Evolutionary conservation across 352 stramenopile species (phyloP).

Genomic region (Phytopythium ostracodes): DNA sequence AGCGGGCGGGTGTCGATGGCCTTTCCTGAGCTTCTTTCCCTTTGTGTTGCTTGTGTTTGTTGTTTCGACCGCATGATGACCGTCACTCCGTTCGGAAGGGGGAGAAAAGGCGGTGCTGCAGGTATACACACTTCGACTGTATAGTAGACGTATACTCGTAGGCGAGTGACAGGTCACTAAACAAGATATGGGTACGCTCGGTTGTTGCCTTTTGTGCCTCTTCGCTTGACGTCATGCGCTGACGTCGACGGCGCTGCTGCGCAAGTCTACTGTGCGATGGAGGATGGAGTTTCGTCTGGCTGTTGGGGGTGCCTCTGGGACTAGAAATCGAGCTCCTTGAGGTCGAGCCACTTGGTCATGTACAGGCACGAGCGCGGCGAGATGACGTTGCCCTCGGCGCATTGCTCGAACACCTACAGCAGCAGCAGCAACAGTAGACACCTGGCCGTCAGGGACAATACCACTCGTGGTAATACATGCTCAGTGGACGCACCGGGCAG

Average conservation of each 20-base stretch:
- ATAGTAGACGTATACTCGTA: neutral
- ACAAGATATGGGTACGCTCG: neutral
- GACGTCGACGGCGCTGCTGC: too few relatives aligned
- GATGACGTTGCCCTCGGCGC: conserved; percentile 89
- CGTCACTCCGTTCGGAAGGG: neutral
- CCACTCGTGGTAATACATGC: neutral
- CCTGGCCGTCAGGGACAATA: neutral
- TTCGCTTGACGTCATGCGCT: too few relatives aligned
- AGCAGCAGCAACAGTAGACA: conserved; percentile 15
- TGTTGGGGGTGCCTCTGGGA: too few relatives aligned
- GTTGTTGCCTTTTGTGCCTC: neutral
- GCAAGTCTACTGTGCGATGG: too few relatives aligned
- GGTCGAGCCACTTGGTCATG: conserved; percentile 88
- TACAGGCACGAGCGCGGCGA: conserved; percentile 90
- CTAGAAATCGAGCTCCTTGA: conserved; percentile 87
- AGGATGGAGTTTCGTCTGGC: too few relatives aligned
- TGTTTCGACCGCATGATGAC: neutral
- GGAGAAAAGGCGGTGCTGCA: neutral
- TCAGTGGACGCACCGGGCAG: conserved; percentile 64
- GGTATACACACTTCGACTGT: neutral
- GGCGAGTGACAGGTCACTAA: neutral
- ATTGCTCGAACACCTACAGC: conserved; percentile 85
- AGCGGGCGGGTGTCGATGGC: neutral
- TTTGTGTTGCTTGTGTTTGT: neutral
- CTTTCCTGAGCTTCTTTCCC: neutral